phyloP scores from a whole-genome alignment of 108 stramenopile species.

The Fragilariopsis cylindrus region DNA sequence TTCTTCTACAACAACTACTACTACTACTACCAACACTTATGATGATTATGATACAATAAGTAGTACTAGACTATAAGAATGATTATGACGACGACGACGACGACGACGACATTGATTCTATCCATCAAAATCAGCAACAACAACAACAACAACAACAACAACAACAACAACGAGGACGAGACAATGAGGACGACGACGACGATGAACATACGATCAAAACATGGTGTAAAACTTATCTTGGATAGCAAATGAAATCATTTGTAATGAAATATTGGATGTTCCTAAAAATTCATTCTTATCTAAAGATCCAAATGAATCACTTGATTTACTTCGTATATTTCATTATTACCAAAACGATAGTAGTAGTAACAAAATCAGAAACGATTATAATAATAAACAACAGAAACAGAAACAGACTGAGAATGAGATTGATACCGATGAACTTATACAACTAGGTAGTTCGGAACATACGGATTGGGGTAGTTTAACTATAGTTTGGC shows the following conservation, averaged over 20 bases:
- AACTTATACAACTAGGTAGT: constrained; percentile 43
- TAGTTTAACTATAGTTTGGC: constrained; percentile 80
- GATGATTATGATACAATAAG: no score
- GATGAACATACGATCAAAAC: constrained; percentile 3
- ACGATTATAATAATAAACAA: no score
- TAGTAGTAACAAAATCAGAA: constrained; percentile 10
- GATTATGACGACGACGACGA: no score
- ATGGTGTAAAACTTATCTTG: constrained; percentile 19
- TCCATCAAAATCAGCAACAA: no score
- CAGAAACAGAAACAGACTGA: neutral
- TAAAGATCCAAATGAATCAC: constrained; percentile 15
- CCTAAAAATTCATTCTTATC: constrained; percentile 37
- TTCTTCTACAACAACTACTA: neutral
- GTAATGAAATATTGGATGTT: constrained; percentile 37
- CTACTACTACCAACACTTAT: no score
- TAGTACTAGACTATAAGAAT: no score
- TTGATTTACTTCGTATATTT: constrained; percentile 26
- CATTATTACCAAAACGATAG: constrained; percentile 8
- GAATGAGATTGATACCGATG: constrained; percentile 16
- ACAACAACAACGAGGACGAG: neutral
- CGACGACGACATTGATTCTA: no score
- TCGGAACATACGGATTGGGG: constrained; percentile 86
- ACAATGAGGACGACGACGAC: neutral
- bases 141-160: no score
- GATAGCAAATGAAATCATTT: constrained; percentile 16